phyloP scores from a whole-genome alignment of 2,329 filamentous ascomycete genomes.

The Furcasterigmium sp. region DNA sequence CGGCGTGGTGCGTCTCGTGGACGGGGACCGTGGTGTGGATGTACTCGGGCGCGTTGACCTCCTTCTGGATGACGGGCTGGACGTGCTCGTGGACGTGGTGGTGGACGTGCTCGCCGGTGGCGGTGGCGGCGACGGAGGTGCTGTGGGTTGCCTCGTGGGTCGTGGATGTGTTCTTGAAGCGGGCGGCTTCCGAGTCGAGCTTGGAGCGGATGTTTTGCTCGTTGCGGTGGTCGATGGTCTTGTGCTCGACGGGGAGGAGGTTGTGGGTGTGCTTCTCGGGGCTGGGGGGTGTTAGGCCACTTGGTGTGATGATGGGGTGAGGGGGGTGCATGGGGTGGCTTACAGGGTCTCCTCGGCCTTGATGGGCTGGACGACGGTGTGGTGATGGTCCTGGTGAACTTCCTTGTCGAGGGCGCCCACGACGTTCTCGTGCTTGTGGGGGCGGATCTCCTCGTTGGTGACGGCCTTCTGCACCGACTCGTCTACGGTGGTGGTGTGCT shows the following conservation, averaged over 20 bases:
- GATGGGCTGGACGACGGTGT: constrained; percentile 64
- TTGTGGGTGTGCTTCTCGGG: constrained; percentile 62
- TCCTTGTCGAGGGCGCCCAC: constrained; percentile 62
- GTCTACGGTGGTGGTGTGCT: constrained; percentile 67
- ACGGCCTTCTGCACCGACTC: constrained; percentile 58
- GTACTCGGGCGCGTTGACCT: constrained; percentile 52
- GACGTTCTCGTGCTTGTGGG: constrained; percentile 56
- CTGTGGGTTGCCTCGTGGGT: constrained; percentile 23
- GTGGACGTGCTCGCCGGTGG: neutral
- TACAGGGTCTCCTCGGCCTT: constrained; percentile 31
- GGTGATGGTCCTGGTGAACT: constrained; percentile 67
- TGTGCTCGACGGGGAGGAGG: constrained; percentile 52
- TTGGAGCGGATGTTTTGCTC: constrained; percentile 37
- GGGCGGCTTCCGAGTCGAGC: constrained; percentile 31
- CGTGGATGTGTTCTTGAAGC: constrained; percentile 20
- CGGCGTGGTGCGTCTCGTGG: constrained; percentile 58
- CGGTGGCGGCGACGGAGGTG: constrained; percentile 7
- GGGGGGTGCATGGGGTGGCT: constrained; percentile 25
- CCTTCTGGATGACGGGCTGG: constrained; percentile 55
- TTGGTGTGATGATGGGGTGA: constrained; percentile 1
- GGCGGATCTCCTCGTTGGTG: constrained; percentile 53
- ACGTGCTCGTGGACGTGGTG: constrained; percentile 47
- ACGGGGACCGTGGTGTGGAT: constrained; percentile 58
- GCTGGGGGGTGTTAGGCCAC: constrained; percentile 18
- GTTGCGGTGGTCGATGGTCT: constrained; percentile 56